These are phyloP conservation scores for Symbiodinium pilosum DNA, from an alignment of 73 alveolate genomes.

Conservation along the genomic window DNA sequence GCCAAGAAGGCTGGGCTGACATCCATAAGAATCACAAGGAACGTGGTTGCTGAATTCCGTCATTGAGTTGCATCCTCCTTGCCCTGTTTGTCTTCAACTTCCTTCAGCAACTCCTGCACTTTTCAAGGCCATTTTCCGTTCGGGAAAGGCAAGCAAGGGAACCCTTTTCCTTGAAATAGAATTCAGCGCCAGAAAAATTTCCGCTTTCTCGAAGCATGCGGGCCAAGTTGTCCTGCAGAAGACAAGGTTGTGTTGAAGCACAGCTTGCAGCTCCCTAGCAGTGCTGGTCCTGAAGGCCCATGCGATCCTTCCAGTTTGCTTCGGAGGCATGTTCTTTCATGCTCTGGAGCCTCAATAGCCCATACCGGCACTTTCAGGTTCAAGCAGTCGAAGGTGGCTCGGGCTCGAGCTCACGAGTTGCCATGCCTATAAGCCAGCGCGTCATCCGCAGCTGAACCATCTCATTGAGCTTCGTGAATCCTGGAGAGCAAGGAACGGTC, in stretches of 20 bases:
- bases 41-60: too few species aligned
- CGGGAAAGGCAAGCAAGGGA: too few species aligned
- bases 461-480: constrained; percentile 81
- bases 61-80: constrained; percentile 26
- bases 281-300: constrained; percentile 35
- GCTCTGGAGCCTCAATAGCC: constrained; percentile 22
- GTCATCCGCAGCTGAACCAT: constrained; percentile 94
- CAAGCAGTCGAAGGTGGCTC: background rate
- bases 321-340: constrained; percentile 24
- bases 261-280: background rate
- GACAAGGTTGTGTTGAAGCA: background rate
- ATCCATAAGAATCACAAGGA: too few species aligned
- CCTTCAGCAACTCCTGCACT: constrained; percentile 44
- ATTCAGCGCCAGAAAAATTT: constrained; percentile 62
- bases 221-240: constrained; percentile 64
- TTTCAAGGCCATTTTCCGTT: background rate
- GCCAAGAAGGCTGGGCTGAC: too few species aligned
- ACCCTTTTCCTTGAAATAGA: constrained; percentile 41
- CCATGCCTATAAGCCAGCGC: constrained; percentile 76
- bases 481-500: background rate
- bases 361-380: background rate
- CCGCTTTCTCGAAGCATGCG: constrained; percentile 93
- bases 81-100: constrained; percentile 20
- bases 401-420: constrained; percentile 33
- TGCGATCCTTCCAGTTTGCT: constrained; percentile 27